Conservation (phyloP, 2,329 filamentous ascomycete genomes). For the Fusarium zealandicum region DNA sequence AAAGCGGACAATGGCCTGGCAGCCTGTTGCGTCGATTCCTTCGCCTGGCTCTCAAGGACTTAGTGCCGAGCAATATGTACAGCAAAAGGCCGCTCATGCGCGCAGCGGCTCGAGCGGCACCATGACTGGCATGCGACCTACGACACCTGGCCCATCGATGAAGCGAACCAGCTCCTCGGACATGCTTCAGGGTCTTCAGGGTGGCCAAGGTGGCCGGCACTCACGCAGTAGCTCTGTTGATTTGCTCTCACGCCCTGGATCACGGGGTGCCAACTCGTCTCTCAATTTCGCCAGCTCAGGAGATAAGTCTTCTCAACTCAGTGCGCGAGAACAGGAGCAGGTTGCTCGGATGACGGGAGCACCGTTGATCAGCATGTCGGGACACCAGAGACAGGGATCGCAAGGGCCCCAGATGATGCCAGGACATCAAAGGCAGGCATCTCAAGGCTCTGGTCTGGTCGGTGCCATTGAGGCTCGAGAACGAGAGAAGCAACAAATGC, state of each 20-base stretch:
- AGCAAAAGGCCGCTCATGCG: conserved; percentile 74
- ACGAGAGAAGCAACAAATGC: conserved; percentile 76
- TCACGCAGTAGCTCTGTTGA: conserved; percentile 56
- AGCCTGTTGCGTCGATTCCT: conserved; percentile 68
- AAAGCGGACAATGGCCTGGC: conserved; percentile 78
- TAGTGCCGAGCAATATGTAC: conserved; percentile 83
- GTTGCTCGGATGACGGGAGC: conserved; percentile 82
- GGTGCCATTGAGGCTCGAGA: conserved; percentile 83
- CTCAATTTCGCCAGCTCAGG: conserved; percentile 56
- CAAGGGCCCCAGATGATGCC: conserved; percentile 66
- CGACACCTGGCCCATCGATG: conserved; percentile 43
- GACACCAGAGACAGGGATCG: conserved; percentile 58
- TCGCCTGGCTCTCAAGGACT: conserved; percentile 61
- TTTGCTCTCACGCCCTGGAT: conserved; percentile 60
- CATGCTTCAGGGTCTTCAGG: conserved; percentile 42
- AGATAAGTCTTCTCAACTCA: conserved; percentile 65
- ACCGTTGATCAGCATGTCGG: conserved; percentile 73
- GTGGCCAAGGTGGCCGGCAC: conserved; percentile 38
- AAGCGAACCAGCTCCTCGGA: conserved; percentile 53
- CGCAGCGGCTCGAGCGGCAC: conserved; percentile 64
- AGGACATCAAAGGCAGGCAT: conserved; percentile 58
- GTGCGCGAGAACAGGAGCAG: conserved; percentile 86
- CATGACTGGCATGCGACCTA: conserved; percentile 35
- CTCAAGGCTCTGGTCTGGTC: conserved; percentile 69
- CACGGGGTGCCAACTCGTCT: conserved; percentile 63